A percentile compares a stretch with the other conserved stretches of the same genome.
phyloP scores from a whole-genome alignment of 495 filamentous ascomycete genomes.

The Aspergillus ostianus region DNA sequence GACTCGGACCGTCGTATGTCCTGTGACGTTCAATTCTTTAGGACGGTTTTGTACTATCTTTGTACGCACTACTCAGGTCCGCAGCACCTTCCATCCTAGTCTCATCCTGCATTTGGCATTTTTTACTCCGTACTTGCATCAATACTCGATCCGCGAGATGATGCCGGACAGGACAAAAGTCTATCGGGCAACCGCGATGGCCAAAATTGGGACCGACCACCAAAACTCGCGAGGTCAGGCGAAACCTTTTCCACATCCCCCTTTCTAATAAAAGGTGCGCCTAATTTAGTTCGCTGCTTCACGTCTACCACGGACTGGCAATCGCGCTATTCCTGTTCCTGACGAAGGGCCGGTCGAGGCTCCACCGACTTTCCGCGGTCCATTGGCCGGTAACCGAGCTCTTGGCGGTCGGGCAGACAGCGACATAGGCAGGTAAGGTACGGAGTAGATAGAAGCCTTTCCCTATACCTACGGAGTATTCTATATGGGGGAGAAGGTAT shows the following conservation, averaged over 20 bases:
- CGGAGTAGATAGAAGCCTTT: too few relatives aligned
- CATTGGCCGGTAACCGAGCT: constrained; percentile 4
- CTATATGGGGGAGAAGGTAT: too few relatives aligned
- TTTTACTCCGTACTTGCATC: too few relatives aligned
- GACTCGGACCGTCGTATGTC: background rate
- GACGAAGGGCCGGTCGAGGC: constrained; percentile 13
- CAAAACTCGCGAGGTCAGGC: background rate
- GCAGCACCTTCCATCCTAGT: background rate
- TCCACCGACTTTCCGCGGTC: constrained; percentile 5
- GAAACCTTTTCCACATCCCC: background rate
- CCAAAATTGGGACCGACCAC: background rate
- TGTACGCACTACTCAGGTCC: background rate
- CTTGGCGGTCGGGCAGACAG: background rate
- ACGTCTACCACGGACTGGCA: background rate
- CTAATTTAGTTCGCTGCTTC: background rate
- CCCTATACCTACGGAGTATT: too few relatives aligned
- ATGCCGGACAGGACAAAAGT: background rate
- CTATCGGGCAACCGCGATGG: background rate
- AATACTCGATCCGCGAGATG: too few relatives aligned
- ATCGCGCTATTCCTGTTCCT: constrained; percentile 43
- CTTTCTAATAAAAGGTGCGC: background rate
- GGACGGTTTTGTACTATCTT: background rate
- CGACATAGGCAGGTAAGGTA: too few relatives aligned
- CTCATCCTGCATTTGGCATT: background rate
- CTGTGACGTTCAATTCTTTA: background rate